phyloP scores from a whole-genome alignment of 1,284 basidiomycete genomes.

The Ceratorhiza oryzae-sativae region DNA sequence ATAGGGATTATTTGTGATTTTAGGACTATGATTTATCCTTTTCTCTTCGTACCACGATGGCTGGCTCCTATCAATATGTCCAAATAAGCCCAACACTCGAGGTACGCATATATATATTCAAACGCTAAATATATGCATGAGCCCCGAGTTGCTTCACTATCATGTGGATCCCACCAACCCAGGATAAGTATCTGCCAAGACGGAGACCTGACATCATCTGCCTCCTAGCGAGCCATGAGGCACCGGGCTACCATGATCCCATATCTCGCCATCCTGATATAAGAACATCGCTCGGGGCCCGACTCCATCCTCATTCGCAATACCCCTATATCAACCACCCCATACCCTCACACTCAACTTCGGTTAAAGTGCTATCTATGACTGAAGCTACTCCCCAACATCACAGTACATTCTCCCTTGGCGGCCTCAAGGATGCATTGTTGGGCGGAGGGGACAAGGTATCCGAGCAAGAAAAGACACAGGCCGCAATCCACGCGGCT shows the following conservation, averaged over 20 bases:
- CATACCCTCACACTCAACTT: neutral
- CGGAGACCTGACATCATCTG: constrained; percentile 3
- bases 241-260: neutral
- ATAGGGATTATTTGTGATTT: constrained; percentile 21
- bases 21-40: constrained; percentile 3
- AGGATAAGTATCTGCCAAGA: neutral
- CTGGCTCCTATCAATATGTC: neutral
- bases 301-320: neutral
- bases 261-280: neutral
- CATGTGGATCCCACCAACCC: neutral
- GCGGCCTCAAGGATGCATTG: constrained; percentile 19
- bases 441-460: constrained; percentile 17
- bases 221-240: constrained; percentile 21
- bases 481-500: constrained; percentile 23
- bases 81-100: neutral
- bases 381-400: neutral
- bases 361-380: constrained; percentile 1
- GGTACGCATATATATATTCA: neutral
- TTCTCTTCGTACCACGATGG: neutral
- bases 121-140: neutral
- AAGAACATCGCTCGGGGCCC: constrained; percentile 19
- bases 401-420: neutral
- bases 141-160: neutral
- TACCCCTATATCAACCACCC: constrained; percentile 10
- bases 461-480: constrained; percentile 13